Evolutionary conservation across 139 green algal genomes (phyloP).

Genomic region (Coccomyxa sp.): DNA sequence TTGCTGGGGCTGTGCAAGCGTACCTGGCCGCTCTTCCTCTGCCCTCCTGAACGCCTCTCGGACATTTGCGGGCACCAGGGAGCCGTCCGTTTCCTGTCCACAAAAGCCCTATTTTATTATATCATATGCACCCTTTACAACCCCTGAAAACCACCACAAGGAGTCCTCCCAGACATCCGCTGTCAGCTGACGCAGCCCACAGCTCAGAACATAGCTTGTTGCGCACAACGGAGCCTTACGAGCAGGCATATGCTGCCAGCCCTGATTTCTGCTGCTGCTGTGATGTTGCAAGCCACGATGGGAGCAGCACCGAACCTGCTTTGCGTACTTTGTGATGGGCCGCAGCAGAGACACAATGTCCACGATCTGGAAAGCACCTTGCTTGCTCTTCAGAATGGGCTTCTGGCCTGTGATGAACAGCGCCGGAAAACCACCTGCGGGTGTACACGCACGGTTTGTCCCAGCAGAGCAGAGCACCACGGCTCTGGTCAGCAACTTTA

Average conservation of each 20-base stretch:
- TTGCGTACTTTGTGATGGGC: conserved; percentile 33
- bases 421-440: conserved; percentile 29
- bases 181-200: too few relatives aligned
- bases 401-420: conserved; percentile 43
- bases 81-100: conserved; percentile 25
- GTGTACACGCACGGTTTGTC: background rate
- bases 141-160: background rate
- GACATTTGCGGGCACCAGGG: conserved; percentile 27
- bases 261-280: background rate
- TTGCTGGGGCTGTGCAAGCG: background rate
- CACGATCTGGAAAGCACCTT: conserved; percentile 40
- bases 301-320: conserved; percentile 12
- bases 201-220: too few relatives aligned
- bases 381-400: conserved; percentile 42
- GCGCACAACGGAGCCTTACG: too few relatives aligned
- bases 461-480: background rate
- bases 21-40: conserved; percentile 32
- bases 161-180: too few relatives aligned
- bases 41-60: conserved; percentile 26
- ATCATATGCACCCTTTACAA: background rate
- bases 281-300: background rate
- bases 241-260: background rate
- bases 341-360: conserved; percentile 27
- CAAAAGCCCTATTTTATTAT: background rate
- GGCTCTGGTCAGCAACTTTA: background rate